A percentile compares a stretch with the other conserved stretches of the same genome.
These are phyloP conservation scores for Xylaria grammica DNA, from an alignment of 495 filamentous ascomycete genomes.

Conservation along the genomic window DNA sequence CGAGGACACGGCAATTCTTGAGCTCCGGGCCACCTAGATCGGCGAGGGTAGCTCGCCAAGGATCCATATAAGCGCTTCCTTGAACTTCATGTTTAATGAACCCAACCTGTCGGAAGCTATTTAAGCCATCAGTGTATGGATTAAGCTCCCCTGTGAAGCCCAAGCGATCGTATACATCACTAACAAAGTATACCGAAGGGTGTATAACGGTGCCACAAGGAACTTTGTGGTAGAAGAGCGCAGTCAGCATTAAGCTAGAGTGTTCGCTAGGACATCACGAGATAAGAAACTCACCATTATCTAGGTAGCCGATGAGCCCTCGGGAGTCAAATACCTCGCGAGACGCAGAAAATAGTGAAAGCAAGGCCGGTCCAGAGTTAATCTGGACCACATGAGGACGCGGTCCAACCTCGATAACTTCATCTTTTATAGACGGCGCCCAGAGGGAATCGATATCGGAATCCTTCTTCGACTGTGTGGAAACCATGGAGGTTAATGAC, in stretches of 20 bases:
- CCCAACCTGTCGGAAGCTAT: constrained; percentile 11
- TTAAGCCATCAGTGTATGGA: constrained; percentile 18
- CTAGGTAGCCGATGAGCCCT: constrained; percentile 20
- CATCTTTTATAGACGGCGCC: constrained; percentile 7
- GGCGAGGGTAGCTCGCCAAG: constrained; percentile 19
- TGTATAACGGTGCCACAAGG: constrained; percentile 42
- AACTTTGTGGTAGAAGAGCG: neutral
- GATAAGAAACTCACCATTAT: constrained; percentile 14
- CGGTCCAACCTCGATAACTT: constrained; percentile 15
- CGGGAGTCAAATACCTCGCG: constrained; percentile 15
- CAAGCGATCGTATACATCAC: constrained; percentile 29
- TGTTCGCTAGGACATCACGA: no score
- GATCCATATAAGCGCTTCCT: constrained; percentile 22
- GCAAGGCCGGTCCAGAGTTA: constrained; percentile 16
- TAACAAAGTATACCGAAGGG: constrained; percentile 40
- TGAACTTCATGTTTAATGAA: constrained; percentile 25
- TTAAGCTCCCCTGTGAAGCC: constrained; percentile 18
- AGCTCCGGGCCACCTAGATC: constrained; percentile 23
- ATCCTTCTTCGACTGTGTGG: neutral
- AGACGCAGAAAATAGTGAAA: constrained; percentile 17
- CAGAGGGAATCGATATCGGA: constrained; percentile 18
- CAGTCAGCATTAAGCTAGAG: neutral
- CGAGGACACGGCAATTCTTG: constrained; percentile 38
- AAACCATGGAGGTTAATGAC: neutral
- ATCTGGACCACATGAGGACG: constrained; percentile 21